Evolutionary conservation across 2,329 filamentous ascomycete species (phyloP).

Genomic region (Oidium heveae): DNA sequence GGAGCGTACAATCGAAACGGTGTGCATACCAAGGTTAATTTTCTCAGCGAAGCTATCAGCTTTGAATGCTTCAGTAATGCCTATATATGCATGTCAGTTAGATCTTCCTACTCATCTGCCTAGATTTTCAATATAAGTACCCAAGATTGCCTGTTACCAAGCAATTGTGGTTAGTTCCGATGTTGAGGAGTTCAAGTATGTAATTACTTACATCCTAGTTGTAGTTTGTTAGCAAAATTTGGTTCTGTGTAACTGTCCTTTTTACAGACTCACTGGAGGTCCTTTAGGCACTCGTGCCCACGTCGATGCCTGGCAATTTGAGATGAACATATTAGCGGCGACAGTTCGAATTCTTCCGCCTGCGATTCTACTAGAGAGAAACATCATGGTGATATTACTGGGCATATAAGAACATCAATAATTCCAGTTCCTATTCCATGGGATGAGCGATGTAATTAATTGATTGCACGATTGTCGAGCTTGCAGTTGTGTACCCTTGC

Average conservation of each 20-base stretch:
- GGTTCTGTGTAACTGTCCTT: not conserved
- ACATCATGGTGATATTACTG: too few species aligned
- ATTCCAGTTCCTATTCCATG: too few species aligned
- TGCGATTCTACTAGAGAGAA: too few species aligned
- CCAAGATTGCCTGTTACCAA: constrained; percentile 42
- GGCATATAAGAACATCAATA: too few species aligned
- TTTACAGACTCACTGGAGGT: constrained; percentile 48
- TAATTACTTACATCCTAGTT: constrained; percentile 15
- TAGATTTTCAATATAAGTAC: constrained; percentile 20
- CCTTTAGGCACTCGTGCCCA: constrained; percentile 86
- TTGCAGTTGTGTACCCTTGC: too few species aligned
- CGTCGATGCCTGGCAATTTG: constrained; percentile 28
- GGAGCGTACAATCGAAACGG: not conserved
- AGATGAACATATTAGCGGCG: not conserved
- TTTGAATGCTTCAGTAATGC: constrained; percentile 98
- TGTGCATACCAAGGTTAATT: constrained; percentile 72
- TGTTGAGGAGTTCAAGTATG: not conserved
- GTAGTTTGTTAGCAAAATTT: constrained; percentile 1
- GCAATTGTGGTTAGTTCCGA: constrained; percentile 10
- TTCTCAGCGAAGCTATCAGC: constrained; percentile 81
- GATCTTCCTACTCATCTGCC: not conserved
- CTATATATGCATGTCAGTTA: constrained; percentile 18
- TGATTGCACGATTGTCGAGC: too few species aligned
- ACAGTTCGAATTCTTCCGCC: too few species aligned
- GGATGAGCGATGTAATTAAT: too few species aligned